These are phyloP conservation scores for Ceratobasidium sp. DNA, from an alignment of 1,284 basidiomycete species.

Conservation along the genomic window DNA sequence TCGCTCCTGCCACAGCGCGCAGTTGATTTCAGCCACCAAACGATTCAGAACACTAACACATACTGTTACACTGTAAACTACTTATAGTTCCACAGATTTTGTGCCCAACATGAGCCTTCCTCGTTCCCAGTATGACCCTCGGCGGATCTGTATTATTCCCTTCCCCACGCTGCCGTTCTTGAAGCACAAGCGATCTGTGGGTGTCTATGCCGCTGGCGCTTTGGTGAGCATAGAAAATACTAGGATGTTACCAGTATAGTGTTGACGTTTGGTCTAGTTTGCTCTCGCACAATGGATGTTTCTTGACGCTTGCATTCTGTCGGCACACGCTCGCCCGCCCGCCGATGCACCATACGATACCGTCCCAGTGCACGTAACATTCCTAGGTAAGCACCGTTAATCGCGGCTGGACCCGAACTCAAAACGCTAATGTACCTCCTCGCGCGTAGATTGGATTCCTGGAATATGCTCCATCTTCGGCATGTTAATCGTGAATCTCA, in stretches of 20 bases:
- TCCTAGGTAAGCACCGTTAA: constrained; percentile 50
- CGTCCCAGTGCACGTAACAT: constrained; percentile 83
- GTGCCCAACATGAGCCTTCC: constrained; percentile 69
- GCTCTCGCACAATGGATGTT: constrained; percentile 96
- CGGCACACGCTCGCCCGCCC: constrained; percentile 80
- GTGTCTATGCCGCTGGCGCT: constrained; percentile 91
- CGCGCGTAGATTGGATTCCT: constrained; percentile 88
- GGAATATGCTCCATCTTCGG: constrained; percentile 94
- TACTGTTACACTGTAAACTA: not conserved
- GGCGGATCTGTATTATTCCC: constrained; percentile 75
- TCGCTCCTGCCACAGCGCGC: constrained; percentile 10
- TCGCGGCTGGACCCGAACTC: not conserved
- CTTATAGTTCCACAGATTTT: not conserved
- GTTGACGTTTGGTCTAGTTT: constrained; percentile 65
- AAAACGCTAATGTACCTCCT: constrained; percentile 47
- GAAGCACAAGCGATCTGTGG: constrained; percentile 76
- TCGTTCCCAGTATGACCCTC: constrained; percentile 84
- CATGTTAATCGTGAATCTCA: constrained; percentile 91
- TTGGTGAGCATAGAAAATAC: constrained; percentile 75
- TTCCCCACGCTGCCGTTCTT: constrained; percentile 55
- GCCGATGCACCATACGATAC: constrained; percentile 74
- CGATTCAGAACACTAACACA: too few species aligned
- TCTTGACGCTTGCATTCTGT: constrained; percentile 91
- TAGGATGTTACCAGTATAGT: constrained; percentile 18
- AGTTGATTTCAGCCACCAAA: not conserved